Conservation (phyloP, 139 green algal genomes). For the Auxenochlorella protothecoides region DNA sequence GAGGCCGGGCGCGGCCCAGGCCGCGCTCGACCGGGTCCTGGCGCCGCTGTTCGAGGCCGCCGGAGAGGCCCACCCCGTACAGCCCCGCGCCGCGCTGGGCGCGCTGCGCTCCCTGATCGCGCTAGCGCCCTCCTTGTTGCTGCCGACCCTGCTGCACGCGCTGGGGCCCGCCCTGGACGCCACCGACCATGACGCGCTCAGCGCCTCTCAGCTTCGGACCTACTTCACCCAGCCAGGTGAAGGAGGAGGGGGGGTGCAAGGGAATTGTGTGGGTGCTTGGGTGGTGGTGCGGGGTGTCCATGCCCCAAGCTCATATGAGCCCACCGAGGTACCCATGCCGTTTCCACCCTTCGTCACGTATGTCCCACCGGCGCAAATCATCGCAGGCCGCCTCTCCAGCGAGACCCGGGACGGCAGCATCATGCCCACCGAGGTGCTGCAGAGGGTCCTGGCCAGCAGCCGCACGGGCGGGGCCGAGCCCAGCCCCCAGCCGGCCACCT, state of each 20-base stretch:
- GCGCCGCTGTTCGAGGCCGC: not conserved
- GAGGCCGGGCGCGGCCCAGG: not conserved
- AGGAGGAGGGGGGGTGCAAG: too few relatives aligned
- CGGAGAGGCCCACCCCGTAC: not conserved
- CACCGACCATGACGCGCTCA: slow-evolving; percentile 44
- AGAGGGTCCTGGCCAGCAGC: slow-evolving; percentile 17
- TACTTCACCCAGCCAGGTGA: slow-evolving; percentile 43
- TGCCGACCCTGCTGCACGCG: slow-evolving; percentile 23
- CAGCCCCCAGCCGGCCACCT: too few relatives aligned
- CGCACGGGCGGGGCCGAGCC: not conserved
- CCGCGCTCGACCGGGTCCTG: not conserved
- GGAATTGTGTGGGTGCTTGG: too few relatives aligned
- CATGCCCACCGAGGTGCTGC: slow-evolving; percentile 21
- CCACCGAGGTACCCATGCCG: too few relatives aligned
- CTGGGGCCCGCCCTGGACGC: slow-evolving; percentile 25
- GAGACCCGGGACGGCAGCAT: slow-evolving; percentile 20
- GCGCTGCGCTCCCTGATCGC: slow-evolving; percentile 43
- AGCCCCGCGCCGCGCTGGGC: slow-evolving; percentile 28
- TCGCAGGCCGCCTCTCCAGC: slow-evolving; percentile 19
- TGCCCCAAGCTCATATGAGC: too few relatives aligned
- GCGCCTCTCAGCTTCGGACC: slow-evolving; percentile 35
- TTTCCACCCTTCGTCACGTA: too few relatives aligned
- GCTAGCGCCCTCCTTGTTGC: slow-evolving; percentile 23
- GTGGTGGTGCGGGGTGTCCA: too few relatives aligned
- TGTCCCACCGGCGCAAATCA: not conserved